Conservation (phyloP, 768 basidiomycete species). For the Mycena sanguinolenta region DNA sequence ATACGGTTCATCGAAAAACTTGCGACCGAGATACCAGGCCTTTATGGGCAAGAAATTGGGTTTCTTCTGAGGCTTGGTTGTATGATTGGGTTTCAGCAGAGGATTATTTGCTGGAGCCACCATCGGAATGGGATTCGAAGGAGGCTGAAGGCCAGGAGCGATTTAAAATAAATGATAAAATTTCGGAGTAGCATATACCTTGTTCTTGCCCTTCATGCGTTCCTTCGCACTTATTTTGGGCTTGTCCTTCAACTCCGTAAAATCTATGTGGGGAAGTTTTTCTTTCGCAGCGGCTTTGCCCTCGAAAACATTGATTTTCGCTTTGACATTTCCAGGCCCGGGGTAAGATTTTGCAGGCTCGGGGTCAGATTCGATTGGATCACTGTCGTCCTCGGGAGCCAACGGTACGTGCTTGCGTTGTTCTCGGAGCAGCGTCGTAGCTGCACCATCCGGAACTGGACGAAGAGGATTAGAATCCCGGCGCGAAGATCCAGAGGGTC, state of each 20-base stretch:
- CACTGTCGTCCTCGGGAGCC: constrained; percentile 24
- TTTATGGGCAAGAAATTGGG: constrained; percentile 36
- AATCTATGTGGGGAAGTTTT: neutral
- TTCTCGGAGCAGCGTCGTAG: neutral
- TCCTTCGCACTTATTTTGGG: constrained; percentile 1
- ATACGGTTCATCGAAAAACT: constrained; percentile 31
- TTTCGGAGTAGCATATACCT: constrained; percentile 3
- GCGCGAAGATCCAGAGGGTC: neutral
- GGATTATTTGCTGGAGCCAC: neutral
- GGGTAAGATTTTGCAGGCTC: too few species aligned
- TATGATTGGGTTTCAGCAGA: neutral
- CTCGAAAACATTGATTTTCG: neutral
- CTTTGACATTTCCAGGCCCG: neutral
- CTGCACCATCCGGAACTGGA: neutral
- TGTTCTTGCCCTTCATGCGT: constrained; percentile 28
- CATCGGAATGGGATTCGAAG: neutral
- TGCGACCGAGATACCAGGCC: constrained; percentile 43
- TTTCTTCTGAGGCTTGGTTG: neutral
- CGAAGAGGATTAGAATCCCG: neutral
- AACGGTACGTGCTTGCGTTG: neutral
- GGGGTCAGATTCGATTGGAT: constrained; percentile 21
- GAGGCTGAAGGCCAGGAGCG: constrained; percentile 2
- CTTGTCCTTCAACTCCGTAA: neutral
- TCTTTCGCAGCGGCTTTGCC: neutral
- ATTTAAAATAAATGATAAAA: neutral